Evolutionary conservation across 805 yeast genomes (phyloP).

Genomic region (Ascoidea rubescens): DNA sequence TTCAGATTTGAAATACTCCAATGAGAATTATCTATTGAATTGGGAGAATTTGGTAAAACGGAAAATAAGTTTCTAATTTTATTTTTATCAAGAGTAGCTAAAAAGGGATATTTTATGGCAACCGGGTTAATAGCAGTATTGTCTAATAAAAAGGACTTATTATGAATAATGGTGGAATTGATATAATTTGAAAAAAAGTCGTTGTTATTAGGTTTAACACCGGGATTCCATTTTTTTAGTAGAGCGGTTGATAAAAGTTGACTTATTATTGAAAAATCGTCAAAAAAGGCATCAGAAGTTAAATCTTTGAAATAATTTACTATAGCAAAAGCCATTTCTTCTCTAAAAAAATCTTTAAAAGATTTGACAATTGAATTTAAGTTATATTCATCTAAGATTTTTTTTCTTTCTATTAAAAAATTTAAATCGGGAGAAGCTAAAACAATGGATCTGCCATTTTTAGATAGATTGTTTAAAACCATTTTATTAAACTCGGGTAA

Average conservation of each 20-base stretch:
- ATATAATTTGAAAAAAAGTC: background rate
- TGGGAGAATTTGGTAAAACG: background rate
- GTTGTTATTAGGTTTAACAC: conserved; percentile 19
- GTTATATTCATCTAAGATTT: conserved; percentile 46
- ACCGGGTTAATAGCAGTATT: too few relatives aligned
- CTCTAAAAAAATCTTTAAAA: conserved; percentile 58
- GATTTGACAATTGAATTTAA: conserved; percentile 52
- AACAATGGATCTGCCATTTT: conserved; percentile 57
- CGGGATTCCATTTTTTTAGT: conserved; percentile 47
- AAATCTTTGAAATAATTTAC: conserved; percentile 52
- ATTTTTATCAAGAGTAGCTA: conserved; percentile 8
- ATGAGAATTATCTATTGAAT: conserved; percentile 11
- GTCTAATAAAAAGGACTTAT: too few relatives aligned
- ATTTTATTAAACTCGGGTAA: conserved; percentile 52
- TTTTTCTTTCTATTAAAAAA: conserved; percentile 37
- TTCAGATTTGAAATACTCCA: conserved; percentile 21
- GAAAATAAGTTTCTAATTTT: conserved; percentile 8
- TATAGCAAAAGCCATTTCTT: conserved; percentile 67
- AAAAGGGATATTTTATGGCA: too few relatives aligned
- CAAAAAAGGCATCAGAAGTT: conserved; percentile 37
- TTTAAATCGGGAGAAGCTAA: conserved; percentile 38
- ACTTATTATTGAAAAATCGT: conserved; percentile 31
- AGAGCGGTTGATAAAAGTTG: conserved; percentile 43
- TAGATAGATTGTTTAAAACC: conserved; percentile 53
- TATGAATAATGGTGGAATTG: background rate